Conservation (phyloP, 257 asterid genomes). For the Solanum medicagineum region DNA sequence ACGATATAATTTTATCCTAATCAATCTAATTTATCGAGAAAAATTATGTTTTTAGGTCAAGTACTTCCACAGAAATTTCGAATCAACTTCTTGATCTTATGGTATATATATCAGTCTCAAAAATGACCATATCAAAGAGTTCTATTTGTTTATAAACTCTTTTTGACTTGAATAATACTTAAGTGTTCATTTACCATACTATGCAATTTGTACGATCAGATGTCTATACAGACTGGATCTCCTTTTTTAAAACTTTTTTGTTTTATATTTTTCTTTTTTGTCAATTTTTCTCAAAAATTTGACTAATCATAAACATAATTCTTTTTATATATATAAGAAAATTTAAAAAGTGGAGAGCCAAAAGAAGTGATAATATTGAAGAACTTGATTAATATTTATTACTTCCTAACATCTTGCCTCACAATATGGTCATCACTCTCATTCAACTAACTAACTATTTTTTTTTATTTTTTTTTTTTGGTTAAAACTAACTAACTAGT, state of each 20-base stretch:
- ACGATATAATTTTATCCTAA: too few species aligned
- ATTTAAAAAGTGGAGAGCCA: not conserved
- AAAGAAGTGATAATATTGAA: not conserved
- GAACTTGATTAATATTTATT: not conserved
- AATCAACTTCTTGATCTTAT: not conserved
- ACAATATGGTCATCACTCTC: not conserved
- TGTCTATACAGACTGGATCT: too few species aligned
- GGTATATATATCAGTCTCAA: not conserved
- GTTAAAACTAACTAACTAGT: not conserved
- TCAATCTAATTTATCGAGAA: too few species aligned
- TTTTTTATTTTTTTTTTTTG: too few species aligned
- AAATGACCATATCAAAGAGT: not conserved
- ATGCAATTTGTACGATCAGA: too few species aligned
- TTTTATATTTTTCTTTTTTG: too few species aligned
- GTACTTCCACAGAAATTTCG: not conserved
- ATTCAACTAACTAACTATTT: not conserved
- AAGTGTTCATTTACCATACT: too few species aligned
- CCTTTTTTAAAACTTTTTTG: too few species aligned
- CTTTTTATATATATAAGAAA: too few species aligned
- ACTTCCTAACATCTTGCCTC: not conserved
- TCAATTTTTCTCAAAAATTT: too few species aligned
- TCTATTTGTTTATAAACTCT: too few species aligned
- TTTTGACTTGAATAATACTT: too few species aligned
- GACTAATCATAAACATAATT: not conserved
- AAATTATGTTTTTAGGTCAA: not conserved